phyloP scores from a whole-genome alignment of 2,329 filamentous ascomycete species.

The Graphilbum sp. region DNA sequence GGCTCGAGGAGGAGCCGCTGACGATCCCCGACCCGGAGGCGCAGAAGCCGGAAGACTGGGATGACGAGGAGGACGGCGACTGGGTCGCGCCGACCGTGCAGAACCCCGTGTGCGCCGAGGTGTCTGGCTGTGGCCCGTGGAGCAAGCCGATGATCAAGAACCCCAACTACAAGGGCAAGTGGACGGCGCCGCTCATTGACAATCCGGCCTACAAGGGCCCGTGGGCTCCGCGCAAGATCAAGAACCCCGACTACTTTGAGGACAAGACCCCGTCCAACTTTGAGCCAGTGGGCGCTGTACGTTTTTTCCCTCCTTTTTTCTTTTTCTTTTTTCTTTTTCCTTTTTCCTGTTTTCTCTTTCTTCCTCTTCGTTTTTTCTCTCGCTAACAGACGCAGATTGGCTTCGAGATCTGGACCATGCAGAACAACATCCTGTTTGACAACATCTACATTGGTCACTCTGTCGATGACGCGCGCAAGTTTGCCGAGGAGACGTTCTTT shows the following conservation, averaged over 20 bases:
- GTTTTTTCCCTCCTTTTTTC: conserved; percentile 21
- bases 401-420: conserved; percentile 99
- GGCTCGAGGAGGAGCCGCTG: conserved; percentile 78
- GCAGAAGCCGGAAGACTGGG: conserved; percentile 97
- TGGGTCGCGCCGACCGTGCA: conserved; percentile 80
- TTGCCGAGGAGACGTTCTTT: conserved; percentile 79
- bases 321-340: conserved; percentile 4
- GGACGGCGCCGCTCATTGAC: conserved; percentile 81
- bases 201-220: conserved; percentile 96
- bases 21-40: conserved; percentile 84
- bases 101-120: conserved; percentile 92
- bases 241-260: conserved; percentile 92
- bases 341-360: not conserved
- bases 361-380: conserved; percentile 1
- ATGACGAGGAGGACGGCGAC: conserved; percentile 98
- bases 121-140: conserved; percentile 89
- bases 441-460: conserved; percentile 99
- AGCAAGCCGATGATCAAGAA: conserved; percentile 83
- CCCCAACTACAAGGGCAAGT: conserved; percentile 98
- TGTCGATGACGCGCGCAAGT: conserved; percentile 73
- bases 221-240: conserved; percentile 90
- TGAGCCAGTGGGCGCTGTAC: conserved; percentile 92
- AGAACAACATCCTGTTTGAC: conserved; percentile 95
- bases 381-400: conserved; percentile 51
- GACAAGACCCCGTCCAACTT: conserved; percentile 95